Percentiles rank a stretch among this genome's conserved stretches.
Conservation (phyloP, 495 filamentous ascomycete species). For the Neurospora sp. region DNA sequence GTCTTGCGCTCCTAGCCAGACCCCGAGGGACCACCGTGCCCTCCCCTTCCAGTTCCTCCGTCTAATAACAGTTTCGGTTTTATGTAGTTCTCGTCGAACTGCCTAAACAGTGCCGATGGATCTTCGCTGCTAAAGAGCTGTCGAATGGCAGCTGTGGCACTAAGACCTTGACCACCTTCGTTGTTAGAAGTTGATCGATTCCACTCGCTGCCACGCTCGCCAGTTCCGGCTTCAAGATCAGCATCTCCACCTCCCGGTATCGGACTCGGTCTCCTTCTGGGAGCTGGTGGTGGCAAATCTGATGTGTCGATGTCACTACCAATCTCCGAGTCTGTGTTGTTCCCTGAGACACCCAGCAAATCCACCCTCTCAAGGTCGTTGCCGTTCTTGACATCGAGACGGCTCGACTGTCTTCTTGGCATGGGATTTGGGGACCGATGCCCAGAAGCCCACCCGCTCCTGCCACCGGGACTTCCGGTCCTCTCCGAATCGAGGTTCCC, state of each 20-base stretch:
- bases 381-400: conserved; percentile 32
- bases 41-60: conserved; percentile 27
- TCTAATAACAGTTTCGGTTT: conserved; percentile 89
- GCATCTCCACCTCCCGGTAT: conserved; percentile 27
- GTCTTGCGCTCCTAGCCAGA: background rate
- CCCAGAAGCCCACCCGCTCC: conserved; percentile 42
- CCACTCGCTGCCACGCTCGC: conserved; percentile 12
- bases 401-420: conserved; percentile 34
- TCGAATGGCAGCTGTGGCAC: conserved; percentile 60
- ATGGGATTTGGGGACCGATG: conserved; percentile 37
- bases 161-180: conserved; percentile 37
- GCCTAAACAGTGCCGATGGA: conserved; percentile 82
- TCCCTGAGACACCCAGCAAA: conserved; percentile 48
- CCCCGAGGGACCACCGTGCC: conserved; percentile 10
- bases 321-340: conserved; percentile 50
- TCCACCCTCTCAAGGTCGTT: conserved; percentile 54
- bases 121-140: conserved; percentile 65
- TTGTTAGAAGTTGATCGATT: conserved; percentile 5
- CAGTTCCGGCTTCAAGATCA: conserved; percentile 1
- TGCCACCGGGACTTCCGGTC: conserved; percentile 17
- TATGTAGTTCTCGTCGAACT: conserved; percentile 92
- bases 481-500: conserved; percentile 34
- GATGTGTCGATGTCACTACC: conserved; percentile 58
- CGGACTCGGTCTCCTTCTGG: conserved; percentile 44
- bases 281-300: conserved; percentile 44